Percentiles rank a stretch among this genome's conserved stretches.
These are phyloP conservation scores for Iberis amara DNA, from an alignment of 441 rosid species.

Conservation along the genomic window DNA sequence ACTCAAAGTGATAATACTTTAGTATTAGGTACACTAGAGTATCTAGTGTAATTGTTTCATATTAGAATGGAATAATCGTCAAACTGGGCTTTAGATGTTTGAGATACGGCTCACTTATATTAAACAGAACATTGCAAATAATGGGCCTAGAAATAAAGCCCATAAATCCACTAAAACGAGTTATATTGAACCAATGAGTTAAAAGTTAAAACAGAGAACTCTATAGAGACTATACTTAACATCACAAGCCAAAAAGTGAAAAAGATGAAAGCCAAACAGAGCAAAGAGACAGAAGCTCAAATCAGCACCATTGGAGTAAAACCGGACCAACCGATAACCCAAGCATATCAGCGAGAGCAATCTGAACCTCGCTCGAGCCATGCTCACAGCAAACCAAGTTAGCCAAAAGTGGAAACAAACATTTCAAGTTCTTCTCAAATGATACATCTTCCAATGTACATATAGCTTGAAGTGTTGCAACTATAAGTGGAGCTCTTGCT, in stretches of 20 bases:
- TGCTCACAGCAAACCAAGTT: constrained; percentile 85
- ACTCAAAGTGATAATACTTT: too few relatives aligned
- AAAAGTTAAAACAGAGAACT: neutral
- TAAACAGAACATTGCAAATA: neutral
- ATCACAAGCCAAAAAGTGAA: constrained; percentile 13
- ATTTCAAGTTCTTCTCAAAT: constrained; percentile 65
- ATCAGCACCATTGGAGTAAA: constrained; percentile 73
- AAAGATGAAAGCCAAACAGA: neutral
- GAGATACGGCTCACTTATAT: too few relatives aligned
- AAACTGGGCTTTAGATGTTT: too few relatives aligned
- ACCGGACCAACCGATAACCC: constrained; percentile 80
- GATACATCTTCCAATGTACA: constrained; percentile 65
- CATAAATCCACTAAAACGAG: neutral
- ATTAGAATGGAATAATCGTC: too few relatives aligned
- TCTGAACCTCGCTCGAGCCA: constrained; percentile 87
- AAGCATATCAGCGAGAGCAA: constrained; percentile 88
- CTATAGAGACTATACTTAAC: constrained; percentile 17
- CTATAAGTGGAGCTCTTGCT: constrained; percentile 90
- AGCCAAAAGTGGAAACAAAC: constrained; percentile 74
- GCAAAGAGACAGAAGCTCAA: constrained; percentile 31
- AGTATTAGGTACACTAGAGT: too few relatives aligned
- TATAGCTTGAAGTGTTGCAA: constrained; percentile 78
- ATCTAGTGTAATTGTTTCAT: too few relatives aligned
- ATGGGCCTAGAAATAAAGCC: constrained; percentile 1
- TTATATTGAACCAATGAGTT: constrained; percentile 9